Evolutionary conservation across 179 eudicot genomes (phyloP).

Genomic region (Drosera spatulata): DNA sequence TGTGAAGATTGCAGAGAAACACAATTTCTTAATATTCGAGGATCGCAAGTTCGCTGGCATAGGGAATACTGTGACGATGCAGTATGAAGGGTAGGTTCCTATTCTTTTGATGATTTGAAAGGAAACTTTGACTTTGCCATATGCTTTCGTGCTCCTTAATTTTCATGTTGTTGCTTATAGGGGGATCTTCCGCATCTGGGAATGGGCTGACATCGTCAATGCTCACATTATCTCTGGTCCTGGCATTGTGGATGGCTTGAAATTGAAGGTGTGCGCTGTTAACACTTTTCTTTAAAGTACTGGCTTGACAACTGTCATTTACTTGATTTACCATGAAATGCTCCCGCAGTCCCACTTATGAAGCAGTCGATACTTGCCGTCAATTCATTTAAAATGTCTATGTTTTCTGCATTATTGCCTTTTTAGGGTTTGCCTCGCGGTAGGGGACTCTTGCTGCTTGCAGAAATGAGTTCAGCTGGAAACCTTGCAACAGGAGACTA

Average conservation of each 20-base stretch:
- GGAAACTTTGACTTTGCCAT: background rate
- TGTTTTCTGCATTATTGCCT: too few species aligned
- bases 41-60: slow-evolving; percentile 97
- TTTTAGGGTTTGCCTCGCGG: slow-evolving; percentile 73
- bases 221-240: slow-evolving; percentile 87
- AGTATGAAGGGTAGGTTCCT: slow-evolving; percentile 73
- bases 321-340: background rate
- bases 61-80: slow-evolving; percentile 94
- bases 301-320: background rate
- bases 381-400: too few species aligned
- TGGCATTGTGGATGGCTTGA: slow-evolving; percentile 93
- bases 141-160: background rate
- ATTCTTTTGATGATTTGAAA: background rate
- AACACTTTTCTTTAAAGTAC: background rate
- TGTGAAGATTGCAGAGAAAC: slow-evolving; percentile 87
- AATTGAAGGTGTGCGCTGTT: slow-evolving; percentile 46
- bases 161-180: slow-evolving; percentile 25
- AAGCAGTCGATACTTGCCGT: too few species aligned
- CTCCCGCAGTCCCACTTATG: too few species aligned
- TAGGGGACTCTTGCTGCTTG: slow-evolving; percentile 78
- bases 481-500: slow-evolving; percentile 93
- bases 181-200: slow-evolving; percentile 75
- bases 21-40: slow-evolving; percentile 85
- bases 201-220: slow-evolving; percentile 83
- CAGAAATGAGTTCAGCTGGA: slow-evolving; percentile 98